Conservation (phyloP, 192 early-diverging fungal species). For the Coemansia sp. region DNA sequence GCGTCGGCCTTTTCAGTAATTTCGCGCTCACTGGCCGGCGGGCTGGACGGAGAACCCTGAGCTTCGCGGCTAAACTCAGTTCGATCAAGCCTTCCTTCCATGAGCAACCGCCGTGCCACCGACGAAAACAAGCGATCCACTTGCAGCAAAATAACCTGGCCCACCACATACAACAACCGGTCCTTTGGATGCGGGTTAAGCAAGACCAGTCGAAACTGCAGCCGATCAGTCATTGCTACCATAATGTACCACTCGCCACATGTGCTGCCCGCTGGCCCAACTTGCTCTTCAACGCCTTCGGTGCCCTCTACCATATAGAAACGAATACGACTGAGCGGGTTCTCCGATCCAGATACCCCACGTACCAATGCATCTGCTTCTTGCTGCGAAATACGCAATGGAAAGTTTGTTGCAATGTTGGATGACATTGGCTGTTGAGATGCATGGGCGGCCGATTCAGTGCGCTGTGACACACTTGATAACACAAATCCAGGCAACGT, state of each 20-base stretch:
- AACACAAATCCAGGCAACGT: slow-evolving; percentile 37
- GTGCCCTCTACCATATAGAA: slow-evolving; percentile 54
- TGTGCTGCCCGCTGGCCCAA: slow-evolving; percentile 6
- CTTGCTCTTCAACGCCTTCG: slow-evolving; percentile 43
- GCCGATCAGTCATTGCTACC: slow-evolving; percentile 51
- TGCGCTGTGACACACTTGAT: slow-evolving; percentile 7
- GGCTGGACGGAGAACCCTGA: background rate
- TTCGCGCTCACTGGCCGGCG: slow-evolving; percentile 16
- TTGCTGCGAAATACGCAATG: slow-evolving; percentile 43
- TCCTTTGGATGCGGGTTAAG: slow-evolving; percentile 33
- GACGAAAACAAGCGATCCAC: slow-evolving; percentile 52
- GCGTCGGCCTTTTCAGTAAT: slow-evolving; percentile 37
- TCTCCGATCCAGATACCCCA: slow-evolving; percentile 30
- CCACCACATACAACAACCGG: slow-evolving; percentile 33
- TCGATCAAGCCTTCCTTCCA: slow-evolving; percentile 17
- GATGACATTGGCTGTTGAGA: background rate
- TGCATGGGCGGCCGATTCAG: background rate
- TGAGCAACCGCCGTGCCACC: slow-evolving; percentile 37
- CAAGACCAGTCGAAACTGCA: slow-evolving; percentile 47
- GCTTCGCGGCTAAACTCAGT: slow-evolving; percentile 2
- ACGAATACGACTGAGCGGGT: slow-evolving; percentile 33
- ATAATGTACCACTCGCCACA: slow-evolving; percentile 50
- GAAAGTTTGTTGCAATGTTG: slow-evolving; percentile 28
- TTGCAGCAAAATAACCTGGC: slow-evolving; percentile 45
- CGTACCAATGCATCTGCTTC: slow-evolving; percentile 45